These are phyloP conservation scores for Colletotrichum abscissum DNA, from an alignment of 2,329 filamentous ascomycete genomes.

Conservation along the genomic window DNA sequence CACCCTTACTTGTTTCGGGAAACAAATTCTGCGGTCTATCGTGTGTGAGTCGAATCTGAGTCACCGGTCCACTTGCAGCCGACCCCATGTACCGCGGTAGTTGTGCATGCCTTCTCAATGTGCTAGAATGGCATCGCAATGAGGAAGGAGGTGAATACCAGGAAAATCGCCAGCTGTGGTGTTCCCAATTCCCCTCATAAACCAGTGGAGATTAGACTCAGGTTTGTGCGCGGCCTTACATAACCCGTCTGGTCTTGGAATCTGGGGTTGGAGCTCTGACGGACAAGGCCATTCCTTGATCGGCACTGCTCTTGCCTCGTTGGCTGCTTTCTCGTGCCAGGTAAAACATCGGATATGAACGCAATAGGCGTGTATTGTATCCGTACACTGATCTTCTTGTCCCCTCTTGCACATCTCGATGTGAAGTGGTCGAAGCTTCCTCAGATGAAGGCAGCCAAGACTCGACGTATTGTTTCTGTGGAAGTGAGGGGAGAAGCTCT, in stretches of 20 bases:
- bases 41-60: neutral
- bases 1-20: neutral
- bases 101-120: neutral
- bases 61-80: neutral
- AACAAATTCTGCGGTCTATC: neutral
- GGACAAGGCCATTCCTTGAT: constrained; percentile 24
- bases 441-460: neutral
- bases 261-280: constrained; percentile 29
- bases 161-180: neutral
- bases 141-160: too few species aligned
- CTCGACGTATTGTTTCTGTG: neutral
- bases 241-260: constrained; percentile 24
- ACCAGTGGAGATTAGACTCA: constrained; percentile 28
- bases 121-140: too few species aligned
- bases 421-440: neutral
- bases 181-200: constrained; percentile 9
- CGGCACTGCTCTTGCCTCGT: neutral
- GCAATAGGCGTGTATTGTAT: neutral
- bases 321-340: neutral
- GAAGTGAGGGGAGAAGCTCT: neutral
- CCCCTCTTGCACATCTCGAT: neutral
- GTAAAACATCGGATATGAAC: constrained; percentile 19
- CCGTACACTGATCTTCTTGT: neutral
- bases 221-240: constrained; percentile 17
- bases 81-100: neutral